These are phyloP conservation scores for Oryza coarctata DNA, from an alignment of 176 grass and related monocot species.

Conservation along the genomic window DNA sequence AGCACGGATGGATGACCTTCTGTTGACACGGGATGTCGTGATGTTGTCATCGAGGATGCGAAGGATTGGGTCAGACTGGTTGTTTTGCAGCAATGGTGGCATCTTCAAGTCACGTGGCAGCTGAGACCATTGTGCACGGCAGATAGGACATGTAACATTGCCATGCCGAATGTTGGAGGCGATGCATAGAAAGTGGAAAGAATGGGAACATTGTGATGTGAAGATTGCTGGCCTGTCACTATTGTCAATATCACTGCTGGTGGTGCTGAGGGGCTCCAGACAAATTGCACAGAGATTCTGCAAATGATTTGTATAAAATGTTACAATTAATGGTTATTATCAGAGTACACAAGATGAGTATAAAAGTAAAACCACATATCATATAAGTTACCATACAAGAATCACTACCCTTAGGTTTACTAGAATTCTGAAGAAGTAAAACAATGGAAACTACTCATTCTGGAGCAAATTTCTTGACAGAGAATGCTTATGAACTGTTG, in stretches of 20 bases:
- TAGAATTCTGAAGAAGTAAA: not conserved
- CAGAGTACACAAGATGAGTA: not conserved
- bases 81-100: constrained; percentile 54
- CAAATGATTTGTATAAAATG: constrained; percentile 12
- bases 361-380: constrained; percentile 4
- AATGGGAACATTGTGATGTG: constrained; percentile 77
- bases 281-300: constrained; percentile 91
- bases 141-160: constrained; percentile 86
- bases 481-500: not conserved
- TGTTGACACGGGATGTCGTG: constrained; percentile 82
- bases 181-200: constrained; percentile 88
- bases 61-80: constrained; percentile 72
- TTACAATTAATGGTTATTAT: not conserved
- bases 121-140: constrained; percentile 85
- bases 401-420: not conserved
- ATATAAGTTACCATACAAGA: constrained; percentile 10
- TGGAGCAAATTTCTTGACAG: not conserved
- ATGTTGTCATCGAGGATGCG: constrained; percentile 96
- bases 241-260: constrained; percentile 6
- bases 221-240: constrained; percentile 52
- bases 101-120: constrained; percentile 75
- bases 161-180: constrained; percentile 89
- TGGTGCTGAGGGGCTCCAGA: constrained; percentile 66
- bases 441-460: not conserved
- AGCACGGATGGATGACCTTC: constrained; percentile 65